Conservation (phyloP, 73 alveolate species). For the Tetrahymena malaccensis region DNA sequence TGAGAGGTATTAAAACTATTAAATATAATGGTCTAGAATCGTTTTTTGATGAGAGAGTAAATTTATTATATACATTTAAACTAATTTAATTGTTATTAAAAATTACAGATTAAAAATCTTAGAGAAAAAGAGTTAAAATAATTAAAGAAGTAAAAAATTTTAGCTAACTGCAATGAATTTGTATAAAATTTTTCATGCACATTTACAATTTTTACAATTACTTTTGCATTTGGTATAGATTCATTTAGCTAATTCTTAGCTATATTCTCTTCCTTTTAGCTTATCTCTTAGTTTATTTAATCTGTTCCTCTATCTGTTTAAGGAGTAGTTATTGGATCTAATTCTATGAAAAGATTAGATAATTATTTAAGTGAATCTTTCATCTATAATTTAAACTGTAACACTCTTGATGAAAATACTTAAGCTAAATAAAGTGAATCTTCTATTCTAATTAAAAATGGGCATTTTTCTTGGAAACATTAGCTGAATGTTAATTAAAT, state of each 20-base stretch:
- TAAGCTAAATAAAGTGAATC: not conserved
- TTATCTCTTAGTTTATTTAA: not conserved
- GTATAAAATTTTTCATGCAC: not conserved
- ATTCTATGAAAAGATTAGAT: not conserved
- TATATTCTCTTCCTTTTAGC: not conserved
- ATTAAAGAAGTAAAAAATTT: not conserved
- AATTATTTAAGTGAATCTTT: not conserved
- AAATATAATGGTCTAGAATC: slow-evolving; percentile 13
- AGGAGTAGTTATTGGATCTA: not conserved
- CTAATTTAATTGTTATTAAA: not conserved
- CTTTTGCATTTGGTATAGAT: not conserved
- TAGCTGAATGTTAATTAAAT: not conserved
- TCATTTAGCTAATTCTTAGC: not conserved
- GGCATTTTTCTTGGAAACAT: not conserved
- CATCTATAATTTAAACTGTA: not conserved
- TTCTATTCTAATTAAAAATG: not conserved
- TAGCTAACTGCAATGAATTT: not conserved
- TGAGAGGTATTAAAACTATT: not conserved
- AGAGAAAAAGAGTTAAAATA: slow-evolving; percentile 7
- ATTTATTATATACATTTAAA: not conserved
- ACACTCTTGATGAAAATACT: not conserved
- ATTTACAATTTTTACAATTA: not conserved
- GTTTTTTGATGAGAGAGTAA: slow-evolving; percentile 10
- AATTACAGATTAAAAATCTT: not conserved
- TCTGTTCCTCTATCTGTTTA: not conserved